phyloP scores from a whole-genome alignment of 179 eudicot genomes.

The Pouteria campechiana region DNA sequence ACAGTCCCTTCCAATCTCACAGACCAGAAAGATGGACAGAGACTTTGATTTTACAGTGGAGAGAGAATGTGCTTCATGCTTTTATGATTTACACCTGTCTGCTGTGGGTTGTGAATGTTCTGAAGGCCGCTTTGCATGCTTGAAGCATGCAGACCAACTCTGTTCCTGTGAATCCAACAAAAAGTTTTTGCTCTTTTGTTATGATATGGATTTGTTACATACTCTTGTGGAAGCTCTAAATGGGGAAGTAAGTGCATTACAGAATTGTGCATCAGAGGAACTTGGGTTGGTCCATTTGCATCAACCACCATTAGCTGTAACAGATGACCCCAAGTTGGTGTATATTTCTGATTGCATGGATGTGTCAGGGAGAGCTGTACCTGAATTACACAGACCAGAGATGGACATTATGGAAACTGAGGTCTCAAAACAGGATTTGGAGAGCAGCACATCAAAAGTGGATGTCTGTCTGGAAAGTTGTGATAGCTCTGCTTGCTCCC shows the following conservation, averaged over 20 bases:
- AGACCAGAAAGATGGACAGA: conserved; percentile 32
- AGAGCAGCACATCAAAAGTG: conserved; percentile 1
- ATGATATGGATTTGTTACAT: conserved; percentile 27
- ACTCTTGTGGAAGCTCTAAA: conserved; percentile 36
- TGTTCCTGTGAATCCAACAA: conserved; percentile 30
- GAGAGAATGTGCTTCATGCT: conserved; percentile 54
- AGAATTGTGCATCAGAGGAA: conserved; percentile 20
- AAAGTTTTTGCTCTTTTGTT: conserved; percentile 23
- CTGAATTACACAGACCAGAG: too few species aligned
- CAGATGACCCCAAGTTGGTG: too few species aligned
- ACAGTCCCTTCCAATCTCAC: too few species aligned
- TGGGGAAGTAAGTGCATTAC: conserved; percentile 17
- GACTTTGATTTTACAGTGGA: conserved; percentile 29
- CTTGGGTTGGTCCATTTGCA: conserved; percentile 1
- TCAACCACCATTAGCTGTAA: too few species aligned
- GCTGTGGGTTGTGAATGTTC: conserved; percentile 60
- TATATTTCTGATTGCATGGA: too few species aligned
- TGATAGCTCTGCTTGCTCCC: neutral
- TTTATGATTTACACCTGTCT: conserved; percentile 60
- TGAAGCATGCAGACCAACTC: conserved; percentile 49
- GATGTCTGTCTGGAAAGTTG: neutral
- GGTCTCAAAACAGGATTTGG: neutral
- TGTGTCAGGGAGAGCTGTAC: too few species aligned
- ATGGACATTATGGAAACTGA: neutral
- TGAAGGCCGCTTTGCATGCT: conserved; percentile 48